Base-by-base conservation (phyloP, 371 early-diverging fungal genomes). In the Zychaea mexicana region DNA sequence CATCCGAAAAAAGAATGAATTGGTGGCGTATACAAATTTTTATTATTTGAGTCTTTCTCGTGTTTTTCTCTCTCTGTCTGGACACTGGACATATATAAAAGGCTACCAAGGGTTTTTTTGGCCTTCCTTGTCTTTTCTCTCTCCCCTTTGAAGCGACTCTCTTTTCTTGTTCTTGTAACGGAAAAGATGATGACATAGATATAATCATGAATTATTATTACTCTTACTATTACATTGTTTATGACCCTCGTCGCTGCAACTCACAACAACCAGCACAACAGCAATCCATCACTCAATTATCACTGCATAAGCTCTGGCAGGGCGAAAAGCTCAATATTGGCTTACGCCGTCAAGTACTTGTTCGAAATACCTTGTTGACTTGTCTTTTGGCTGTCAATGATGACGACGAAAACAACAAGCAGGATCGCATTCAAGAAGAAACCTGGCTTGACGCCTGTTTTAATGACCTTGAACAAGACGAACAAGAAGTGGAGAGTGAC, bases 331-430 rank as follows among this genome's bases (percentile, higher is more conserved):
- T 53, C n/a, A 55, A 62, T 19, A 60, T 62, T 15, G 62, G 65
- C n/a, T 57, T 77, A 27, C 65, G 71, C 42, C 68, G 71, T 8
- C 72, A 78, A 49, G 65, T 78, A 7, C 36, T 78, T 27, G 63
- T 74, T n/a, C 67, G 74, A n/a, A 78, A 78, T 47, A 46, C 72
- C 4, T 49, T 74, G 10, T 36, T 70, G 26, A 59, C 61, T 12
- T 72, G 68, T 30, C 57, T 71, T 15, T 61, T 68, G 36, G 9
- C 30, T 22, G 52, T 33, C 10, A 60, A 61, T 30, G 38, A 52
- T 24, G 46, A 57, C 19, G 15, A 36, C 15, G 15, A 36, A 13
- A 39, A 42, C n/a, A 7, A 42, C n/a, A 57, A 71, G 52, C 47
- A 69, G 36, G 45, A 62, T 32, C 63, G 59, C 21, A 53, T 59